Percentiles rank a stretch among this genome's conserved stretches.
Conservation (phyloP, 2,329 filamentous ascomycete genomes). For the Mycogone perniciosa region DNA sequence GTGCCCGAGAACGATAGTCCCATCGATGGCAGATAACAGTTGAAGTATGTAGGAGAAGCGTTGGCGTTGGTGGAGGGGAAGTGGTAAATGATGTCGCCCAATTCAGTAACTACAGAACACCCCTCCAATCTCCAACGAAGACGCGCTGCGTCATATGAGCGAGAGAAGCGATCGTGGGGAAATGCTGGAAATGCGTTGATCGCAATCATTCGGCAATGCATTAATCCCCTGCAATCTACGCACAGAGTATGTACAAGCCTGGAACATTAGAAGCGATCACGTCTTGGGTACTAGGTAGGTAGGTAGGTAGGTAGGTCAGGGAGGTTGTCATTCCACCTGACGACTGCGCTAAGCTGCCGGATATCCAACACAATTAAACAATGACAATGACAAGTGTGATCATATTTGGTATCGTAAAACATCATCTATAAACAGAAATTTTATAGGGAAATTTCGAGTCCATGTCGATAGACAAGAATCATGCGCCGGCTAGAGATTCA, state of each 20-base stretch:
- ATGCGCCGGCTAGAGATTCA: not conserved
- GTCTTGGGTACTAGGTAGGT: not conserved
- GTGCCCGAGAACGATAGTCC: not conserved
- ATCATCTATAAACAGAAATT: too few species aligned
- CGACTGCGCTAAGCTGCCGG: too few species aligned
- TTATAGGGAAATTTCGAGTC: too few species aligned
- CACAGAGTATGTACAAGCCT: too few species aligned
- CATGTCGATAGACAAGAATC: not conserved
- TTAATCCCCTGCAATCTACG: not conserved
- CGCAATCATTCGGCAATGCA: not conserved
- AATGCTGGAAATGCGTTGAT: not conserved
- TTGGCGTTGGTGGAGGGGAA: constrained; percentile 1
- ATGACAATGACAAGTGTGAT: too few species aligned
- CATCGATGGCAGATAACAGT: not conserved
- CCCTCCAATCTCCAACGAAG: not conserved
- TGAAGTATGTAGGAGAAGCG: not conserved
- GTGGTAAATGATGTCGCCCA: not conserved
- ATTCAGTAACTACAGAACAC: not conserved
- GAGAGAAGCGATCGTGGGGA: not conserved
- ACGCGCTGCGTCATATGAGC: not conserved
- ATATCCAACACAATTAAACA: too few species aligned
- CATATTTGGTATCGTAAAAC: too few species aligned
- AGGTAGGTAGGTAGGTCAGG: too few species aligned
- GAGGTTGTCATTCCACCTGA: too few species aligned
- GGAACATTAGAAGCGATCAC: not conserved